A percentile compares a stretch with the other conserved stretches of the same genome.
Conservation (phyloP, 768 basidiomycete species). For the Lyophyllum semitale region DNA sequence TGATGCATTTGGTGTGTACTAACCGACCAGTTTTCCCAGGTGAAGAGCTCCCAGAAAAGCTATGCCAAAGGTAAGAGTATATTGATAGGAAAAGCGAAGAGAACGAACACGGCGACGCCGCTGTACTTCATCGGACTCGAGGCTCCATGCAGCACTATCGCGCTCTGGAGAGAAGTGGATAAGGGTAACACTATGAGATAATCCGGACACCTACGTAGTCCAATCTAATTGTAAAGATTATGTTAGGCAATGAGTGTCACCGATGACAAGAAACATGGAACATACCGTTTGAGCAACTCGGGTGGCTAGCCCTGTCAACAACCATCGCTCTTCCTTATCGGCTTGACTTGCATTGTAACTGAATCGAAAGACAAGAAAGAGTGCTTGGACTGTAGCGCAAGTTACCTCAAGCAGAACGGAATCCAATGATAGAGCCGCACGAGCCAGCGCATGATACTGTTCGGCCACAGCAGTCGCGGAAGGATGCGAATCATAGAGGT, state of each 20-base stretch:
- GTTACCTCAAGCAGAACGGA: constrained; percentile 46
- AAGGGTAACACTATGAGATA: neutral
- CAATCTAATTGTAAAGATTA: constrained; percentile 35
- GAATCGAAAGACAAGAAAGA: constrained; percentile 45
- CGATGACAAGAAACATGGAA: constrained; percentile 4
- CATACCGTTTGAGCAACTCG: constrained; percentile 47
- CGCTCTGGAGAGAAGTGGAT: constrained; percentile 37
- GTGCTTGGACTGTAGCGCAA: constrained; percentile 46
- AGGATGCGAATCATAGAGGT: constrained; percentile 41
- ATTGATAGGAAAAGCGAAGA: neutral
- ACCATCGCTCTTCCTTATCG: constrained; percentile 48
- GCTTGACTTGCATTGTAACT: constrained; percentile 43
- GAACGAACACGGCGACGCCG: constrained; percentile 37
- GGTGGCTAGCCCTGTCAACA: constrained; percentile 45
- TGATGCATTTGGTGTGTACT: constrained; percentile 15
- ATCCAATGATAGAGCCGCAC: constrained; percentile 49
- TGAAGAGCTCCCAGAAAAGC: constrained; percentile 57
- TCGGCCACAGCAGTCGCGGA: constrained; percentile 33
- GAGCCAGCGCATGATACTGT: constrained; percentile 47
- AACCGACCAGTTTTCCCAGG: constrained; percentile 52
- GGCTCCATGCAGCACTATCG: constrained; percentile 50
- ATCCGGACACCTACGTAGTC: constrained; percentile 45
- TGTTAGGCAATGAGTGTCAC: constrained; percentile 1
- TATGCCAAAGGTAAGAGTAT: constrained; percentile 11
- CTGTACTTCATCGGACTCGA: constrained; percentile 46